Percentiles rank a stretch among this genome's conserved stretches.
Conservation (phyloP, 805 yeast genomes). For the Candida ipomoeae region DNA sequence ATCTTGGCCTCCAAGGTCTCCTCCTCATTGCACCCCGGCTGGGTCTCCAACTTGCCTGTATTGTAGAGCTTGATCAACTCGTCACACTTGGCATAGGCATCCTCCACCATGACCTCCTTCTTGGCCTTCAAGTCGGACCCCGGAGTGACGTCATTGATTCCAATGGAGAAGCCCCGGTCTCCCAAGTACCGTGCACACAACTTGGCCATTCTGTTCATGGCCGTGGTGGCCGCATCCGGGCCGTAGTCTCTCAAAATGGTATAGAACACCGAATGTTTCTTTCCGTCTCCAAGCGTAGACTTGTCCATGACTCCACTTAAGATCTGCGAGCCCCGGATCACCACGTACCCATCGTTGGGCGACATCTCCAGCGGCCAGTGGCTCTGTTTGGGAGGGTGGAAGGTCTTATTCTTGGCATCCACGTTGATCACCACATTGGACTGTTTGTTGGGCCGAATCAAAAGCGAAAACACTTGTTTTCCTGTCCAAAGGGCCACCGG, state of each 20-base stretch:
- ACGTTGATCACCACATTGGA: slow-evolving; percentile 83
- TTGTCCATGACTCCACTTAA: slow-evolving; percentile 96
- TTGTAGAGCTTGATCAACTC: slow-evolving; percentile 75
- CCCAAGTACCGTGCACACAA: slow-evolving; percentile 93
- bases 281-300: slow-evolving; percentile 94
- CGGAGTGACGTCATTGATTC: slow-evolving; percentile 96
- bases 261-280: slow-evolving; percentile 93
- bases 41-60: slow-evolving; percentile 89
- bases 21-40: slow-evolving; percentile 98
- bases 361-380: slow-evolving; percentile 85
- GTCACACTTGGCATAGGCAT: slow-evolving; percentile 87
- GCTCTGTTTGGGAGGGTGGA: slow-evolving; percentile 65
- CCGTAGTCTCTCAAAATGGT: slow-evolving; percentile 95
- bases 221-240: slow-evolving; percentile 90
- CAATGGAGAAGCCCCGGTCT: slow-evolving; percentile 94
- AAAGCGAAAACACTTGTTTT: slow-evolving; percentile 84
- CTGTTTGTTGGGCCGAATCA: slow-evolving; percentile 74
- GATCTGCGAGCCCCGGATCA: slow-evolving; percentile 85
- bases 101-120: slow-evolving; percentile 86
- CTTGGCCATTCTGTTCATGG: slow-evolving; percentile 99
- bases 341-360: slow-evolving; percentile 91
- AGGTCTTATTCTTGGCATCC: slow-evolving; percentile 93
- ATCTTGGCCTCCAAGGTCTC: slow-evolving; percentile 97
- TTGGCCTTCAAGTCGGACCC: slow-evolving; percentile 67
- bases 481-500: slow-evolving; percentile 96